Conservation (phyloP, 2,329 filamentous ascomycete genomes). For the Fusarium newnesense region DNA sequence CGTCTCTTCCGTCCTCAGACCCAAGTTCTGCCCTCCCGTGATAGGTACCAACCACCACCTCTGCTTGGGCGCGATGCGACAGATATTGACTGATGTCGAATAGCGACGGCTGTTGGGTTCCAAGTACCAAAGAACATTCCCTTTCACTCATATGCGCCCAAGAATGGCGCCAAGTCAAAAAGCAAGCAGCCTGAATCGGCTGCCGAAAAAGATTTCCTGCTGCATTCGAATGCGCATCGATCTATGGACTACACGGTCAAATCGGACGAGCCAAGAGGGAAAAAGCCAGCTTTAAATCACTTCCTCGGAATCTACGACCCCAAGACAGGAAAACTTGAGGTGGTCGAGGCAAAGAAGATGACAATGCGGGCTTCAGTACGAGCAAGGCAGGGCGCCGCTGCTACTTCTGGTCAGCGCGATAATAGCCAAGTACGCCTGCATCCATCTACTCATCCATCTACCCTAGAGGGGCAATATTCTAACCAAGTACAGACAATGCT, state of each 20-base stretch:
- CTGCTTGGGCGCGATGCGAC: constrained; percentile 1
- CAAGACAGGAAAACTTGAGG: constrained; percentile 65
- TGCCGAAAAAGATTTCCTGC: constrained; percentile 60
- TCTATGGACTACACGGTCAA: constrained; percentile 69
- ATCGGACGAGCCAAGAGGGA: constrained; percentile 53
- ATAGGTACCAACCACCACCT: constrained; percentile 55
- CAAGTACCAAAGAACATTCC: constrained; percentile 49
- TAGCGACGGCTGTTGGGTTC: constrained; percentile 52
- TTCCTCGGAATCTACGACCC: constrained; percentile 74
- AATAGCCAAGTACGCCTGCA: constrained; percentile 42
- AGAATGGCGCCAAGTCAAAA: constrained; percentile 48
- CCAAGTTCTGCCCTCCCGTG: constrained; percentile 61
- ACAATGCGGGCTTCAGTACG: constrained; percentile 67
- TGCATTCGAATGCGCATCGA: constrained; percentile 67
- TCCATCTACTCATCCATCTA: neutral
- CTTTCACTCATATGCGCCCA: constrained; percentile 62
- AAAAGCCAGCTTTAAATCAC: constrained; percentile 62
- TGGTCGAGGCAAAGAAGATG: constrained; percentile 74
- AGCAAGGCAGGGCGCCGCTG: constrained; percentile 61
- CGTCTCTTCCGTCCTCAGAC: constrained; percentile 58
- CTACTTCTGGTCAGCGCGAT: constrained; percentile 54
- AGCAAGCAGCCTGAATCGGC: constrained; percentile 54
- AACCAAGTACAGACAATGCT: constrained; percentile 61
- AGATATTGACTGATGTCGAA: constrained; percentile 36
- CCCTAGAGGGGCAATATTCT: constrained; percentile 4